Evolutionary conservation across 179 eudicot genomes (phyloP).

Genomic region (Patellifolia procumbens): DNA sequence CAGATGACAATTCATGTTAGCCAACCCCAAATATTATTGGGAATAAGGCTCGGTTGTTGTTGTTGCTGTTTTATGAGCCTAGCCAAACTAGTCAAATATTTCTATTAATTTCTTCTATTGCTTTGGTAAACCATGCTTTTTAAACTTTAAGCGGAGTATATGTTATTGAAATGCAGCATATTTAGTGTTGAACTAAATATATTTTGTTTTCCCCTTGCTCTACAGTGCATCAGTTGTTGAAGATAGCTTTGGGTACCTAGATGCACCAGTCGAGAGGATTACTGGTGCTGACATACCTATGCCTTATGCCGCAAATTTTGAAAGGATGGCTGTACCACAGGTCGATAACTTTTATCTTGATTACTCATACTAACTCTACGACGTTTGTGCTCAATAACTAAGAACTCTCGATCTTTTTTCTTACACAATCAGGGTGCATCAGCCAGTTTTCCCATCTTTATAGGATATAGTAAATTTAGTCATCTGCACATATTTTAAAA

Average conservation of each 20-base stretch:
- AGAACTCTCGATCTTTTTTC: background rate
- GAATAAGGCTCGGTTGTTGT: too few species aligned
- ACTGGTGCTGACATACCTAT: slow-evolving; percentile 89
- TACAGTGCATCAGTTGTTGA: slow-evolving; percentile 77
- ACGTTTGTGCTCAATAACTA: background rate
- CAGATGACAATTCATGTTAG: too few species aligned
- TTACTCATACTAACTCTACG: background rate
- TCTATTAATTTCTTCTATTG: too few species aligned
- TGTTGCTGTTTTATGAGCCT: too few species aligned
- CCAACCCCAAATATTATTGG: too few species aligned
- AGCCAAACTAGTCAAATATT: too few species aligned
- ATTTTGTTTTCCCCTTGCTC: background rate
- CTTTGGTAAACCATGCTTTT: background rate
- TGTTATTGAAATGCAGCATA: background rate
- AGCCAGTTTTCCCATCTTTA: background rate
- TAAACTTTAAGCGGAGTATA: background rate
- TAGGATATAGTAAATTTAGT: background rate
- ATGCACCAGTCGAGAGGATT: slow-evolving; percentile 88
- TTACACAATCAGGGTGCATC: background rate
- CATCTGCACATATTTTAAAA: background rate
- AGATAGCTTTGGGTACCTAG: slow-evolving; percentile 89
- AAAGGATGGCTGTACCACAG: slow-evolving; percentile 93
- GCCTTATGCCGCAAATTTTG: slow-evolving; percentile 88
- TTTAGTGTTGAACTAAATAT: background rate
- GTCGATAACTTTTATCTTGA: slow-evolving; percentile 31